Conservation (phyloP, 2,329 filamentous ascomycete species). For the Nothophaeocryptopus gaeumannii region DNA sequence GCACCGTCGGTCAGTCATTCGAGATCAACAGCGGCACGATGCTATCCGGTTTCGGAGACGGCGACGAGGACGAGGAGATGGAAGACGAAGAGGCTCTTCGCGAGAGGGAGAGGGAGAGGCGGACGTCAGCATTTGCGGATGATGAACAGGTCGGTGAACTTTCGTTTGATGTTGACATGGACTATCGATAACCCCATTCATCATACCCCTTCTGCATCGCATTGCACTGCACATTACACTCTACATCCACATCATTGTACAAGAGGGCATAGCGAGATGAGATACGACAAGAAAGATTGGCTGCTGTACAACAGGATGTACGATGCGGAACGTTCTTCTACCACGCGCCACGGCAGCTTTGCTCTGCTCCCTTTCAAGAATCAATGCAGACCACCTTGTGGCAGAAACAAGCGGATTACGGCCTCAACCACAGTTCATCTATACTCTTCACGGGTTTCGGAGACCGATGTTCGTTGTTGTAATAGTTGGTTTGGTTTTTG, state of each 20-base stretch:
- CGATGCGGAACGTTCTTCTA: background rate
- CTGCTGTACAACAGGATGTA: slow-evolving; percentile 11
- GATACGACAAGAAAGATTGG: slow-evolving; percentile 12
- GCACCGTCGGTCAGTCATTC: slow-evolving; percentile 34
- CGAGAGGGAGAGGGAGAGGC: slow-evolving; percentile 16
- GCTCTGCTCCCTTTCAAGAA: no score
- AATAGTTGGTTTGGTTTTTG: slow-evolving; percentile 2
- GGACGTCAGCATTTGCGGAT: slow-evolving; percentile 42
- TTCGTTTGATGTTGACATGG: slow-evolving; percentile 62
- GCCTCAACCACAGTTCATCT: no score
- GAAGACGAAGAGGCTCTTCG: slow-evolving; percentile 52
- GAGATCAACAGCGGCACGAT: slow-evolving; percentile 36
- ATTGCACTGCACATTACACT: slow-evolving; percentile 9
- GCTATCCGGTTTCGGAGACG: slow-evolving; percentile 87
- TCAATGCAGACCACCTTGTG: no score
- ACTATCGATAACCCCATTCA: slow-evolving; percentile 49
- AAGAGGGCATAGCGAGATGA: slow-evolving; percentile 11
- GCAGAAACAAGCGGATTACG: no score
- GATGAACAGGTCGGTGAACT: slow-evolving; percentile 66
- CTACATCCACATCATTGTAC: slow-evolving; percentile 13
- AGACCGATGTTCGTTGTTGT: no score
- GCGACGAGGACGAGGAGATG: slow-evolving; percentile 93
- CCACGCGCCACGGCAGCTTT: no score
- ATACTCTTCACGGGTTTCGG: no score
- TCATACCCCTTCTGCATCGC: slow-evolving; percentile 1